Percentiles rank a stretch among this genome's conserved stretches.
phyloP scores from a whole-genome alignment of 371 early-diverging fungal genomes.

The Saksenaea vasiformis region DNA sequence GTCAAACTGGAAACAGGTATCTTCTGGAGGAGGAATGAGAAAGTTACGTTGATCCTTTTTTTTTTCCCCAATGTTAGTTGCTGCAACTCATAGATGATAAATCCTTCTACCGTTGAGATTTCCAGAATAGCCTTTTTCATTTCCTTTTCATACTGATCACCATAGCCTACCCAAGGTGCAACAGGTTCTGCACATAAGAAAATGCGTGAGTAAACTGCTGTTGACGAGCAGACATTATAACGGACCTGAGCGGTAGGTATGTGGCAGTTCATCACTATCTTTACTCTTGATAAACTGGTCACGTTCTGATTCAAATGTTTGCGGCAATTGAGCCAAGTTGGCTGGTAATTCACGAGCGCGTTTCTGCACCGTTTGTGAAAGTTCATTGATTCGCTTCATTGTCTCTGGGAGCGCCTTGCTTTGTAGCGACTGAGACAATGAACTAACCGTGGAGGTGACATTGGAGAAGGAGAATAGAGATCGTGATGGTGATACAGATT shows the following conservation, averaged over 20 bases:
- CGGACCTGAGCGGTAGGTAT: slow-evolving; percentile 10
- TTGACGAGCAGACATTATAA: not conserved
- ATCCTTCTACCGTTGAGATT: slow-evolving; percentile 51
- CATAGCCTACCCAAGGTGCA: slow-evolving; percentile 62
- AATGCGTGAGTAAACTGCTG: not conserved
- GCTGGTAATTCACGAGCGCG: slow-evolving; percentile 37
- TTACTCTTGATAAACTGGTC: slow-evolving; percentile 35
- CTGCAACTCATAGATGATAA: not conserved
- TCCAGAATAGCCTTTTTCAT: slow-evolving; percentile 59
- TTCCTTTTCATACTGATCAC: slow-evolving; percentile 49
- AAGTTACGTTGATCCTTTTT: slow-evolving; percentile 70
- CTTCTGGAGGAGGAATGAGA: slow-evolving; percentile 64
- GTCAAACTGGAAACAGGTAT: slow-evolving; percentile 66
- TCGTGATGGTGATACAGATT: not conserved
- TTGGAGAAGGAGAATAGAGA: not conserved
- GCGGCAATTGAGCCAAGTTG: slow-evolving; percentile 35
- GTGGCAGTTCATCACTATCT: slow-evolving; percentile 9
- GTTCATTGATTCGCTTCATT: slow-evolving; percentile 32
- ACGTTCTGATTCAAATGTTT: slow-evolving; percentile 39
- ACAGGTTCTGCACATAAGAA: slow-evolving; percentile 41
- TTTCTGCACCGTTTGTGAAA: slow-evolving; percentile 34
- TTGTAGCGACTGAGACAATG: not conserved
- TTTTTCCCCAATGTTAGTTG: not conserved
- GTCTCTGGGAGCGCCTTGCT: slow-evolving; percentile 20
- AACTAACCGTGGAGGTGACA: not conserved